Percentiles rank a stretch among this genome's conserved stretches.
These are phyloP conservation scores for Rhizopus delemar DNA, from an alignment of 371 early-diverging fungal genomes.

Conservation along the genomic window DNA sequence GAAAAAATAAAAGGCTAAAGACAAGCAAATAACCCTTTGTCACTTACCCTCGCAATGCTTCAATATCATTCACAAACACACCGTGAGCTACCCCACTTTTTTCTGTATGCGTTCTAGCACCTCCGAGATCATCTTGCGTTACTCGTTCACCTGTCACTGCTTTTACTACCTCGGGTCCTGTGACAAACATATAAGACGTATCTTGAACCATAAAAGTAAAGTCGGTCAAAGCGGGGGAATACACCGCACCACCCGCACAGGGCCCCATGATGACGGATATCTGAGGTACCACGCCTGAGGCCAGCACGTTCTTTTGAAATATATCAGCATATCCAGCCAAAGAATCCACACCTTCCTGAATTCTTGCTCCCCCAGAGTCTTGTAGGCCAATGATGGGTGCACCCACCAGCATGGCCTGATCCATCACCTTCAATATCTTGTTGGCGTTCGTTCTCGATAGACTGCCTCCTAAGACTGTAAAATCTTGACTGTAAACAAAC, in stretches of 20 bases:
- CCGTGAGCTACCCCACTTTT: slow-evolving; percentile 91
- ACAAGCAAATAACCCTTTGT: not conserved
- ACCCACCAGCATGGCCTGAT: slow-evolving; percentile 91
- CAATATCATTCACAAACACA: slow-evolving; percentile 92
- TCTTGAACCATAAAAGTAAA: slow-evolving; percentile 96
- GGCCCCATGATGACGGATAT: slow-evolving; percentile 97
- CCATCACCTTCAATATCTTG: slow-evolving; percentile 96
- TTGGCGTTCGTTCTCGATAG: slow-evolving; percentile 88
- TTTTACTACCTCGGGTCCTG: slow-evolving; percentile 96
- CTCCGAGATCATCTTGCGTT: slow-evolving; percentile 95
- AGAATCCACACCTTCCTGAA: slow-evolving; percentile 97
- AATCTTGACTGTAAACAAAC: slow-evolving; percentile 94
- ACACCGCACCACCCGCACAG: slow-evolving; percentile 96
- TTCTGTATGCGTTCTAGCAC: slow-evolving; percentile 89
- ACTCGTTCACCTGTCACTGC: slow-evolving; percentile 94
- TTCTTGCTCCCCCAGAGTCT: slow-evolving; percentile 97
- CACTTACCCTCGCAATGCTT: slow-evolving; percentile 75
- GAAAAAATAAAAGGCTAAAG: not conserved
- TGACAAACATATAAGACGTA: slow-evolving; percentile 96
- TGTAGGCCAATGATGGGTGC: slow-evolving; percentile 95
- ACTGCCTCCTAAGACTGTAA: slow-evolving; percentile 92
- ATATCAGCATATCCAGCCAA: slow-evolving; percentile 96
- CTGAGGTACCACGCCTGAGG: slow-evolving; percentile 95
- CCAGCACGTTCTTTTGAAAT: slow-evolving; percentile 91
- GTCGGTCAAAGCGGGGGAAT: slow-evolving; percentile 96